Percentiles rank a stretch among this genome's conserved stretches.
phyloP scores from a whole-genome alignment of 2,329 filamentous ascomycete genomes.

The Hypoxylon sp. region DNA sequence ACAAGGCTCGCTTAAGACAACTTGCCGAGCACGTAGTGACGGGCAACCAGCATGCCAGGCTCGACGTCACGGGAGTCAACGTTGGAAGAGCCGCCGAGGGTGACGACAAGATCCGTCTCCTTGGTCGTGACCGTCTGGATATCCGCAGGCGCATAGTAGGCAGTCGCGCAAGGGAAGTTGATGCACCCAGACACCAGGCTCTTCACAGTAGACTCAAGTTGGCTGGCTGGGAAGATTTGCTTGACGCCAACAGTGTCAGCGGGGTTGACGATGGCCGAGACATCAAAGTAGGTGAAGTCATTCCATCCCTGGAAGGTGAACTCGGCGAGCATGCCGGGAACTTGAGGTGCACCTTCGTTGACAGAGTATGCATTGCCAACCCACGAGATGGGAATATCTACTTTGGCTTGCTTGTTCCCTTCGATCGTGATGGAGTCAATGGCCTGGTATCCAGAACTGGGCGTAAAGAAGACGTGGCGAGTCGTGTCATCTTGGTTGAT shows the following conservation, averaged over 20 bases:
- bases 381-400: conserved; percentile 60
- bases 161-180: conserved; percentile 65
- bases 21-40: conserved; percentile 54
- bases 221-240: conserved; percentile 62
- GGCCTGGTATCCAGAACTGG: conserved; percentile 54
- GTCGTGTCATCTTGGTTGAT: conserved; percentile 66
- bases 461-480: conserved; percentile 65
- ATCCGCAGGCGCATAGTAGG: conserved; percentile 67
- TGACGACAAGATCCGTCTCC: conserved; percentile 64
- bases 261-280: conserved; percentile 68
- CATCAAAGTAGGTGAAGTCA: conserved; percentile 67
- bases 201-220: conserved; percentile 42
- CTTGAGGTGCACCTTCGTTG: conserved; percentile 57
- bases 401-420: conserved; percentile 55
- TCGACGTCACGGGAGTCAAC: conserved; percentile 43
- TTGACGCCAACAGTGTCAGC: conserved; percentile 65
- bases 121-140: conserved; percentile 66
- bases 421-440: conserved; percentile 57
- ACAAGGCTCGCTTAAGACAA: conserved; percentile 43
- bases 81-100: conserved; percentile 55
- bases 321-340: conserved; percentile 66
- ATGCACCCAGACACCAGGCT: conserved; percentile 63
- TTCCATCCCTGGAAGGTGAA: conserved; percentile 62
- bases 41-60: conserved; percentile 45
- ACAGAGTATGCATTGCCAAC: conserved; percentile 66